These are phyloP conservation scores for Raddia guianensis DNA, from an alignment of 176 grass and related monocot species.

Conservation along the genomic window DNA sequence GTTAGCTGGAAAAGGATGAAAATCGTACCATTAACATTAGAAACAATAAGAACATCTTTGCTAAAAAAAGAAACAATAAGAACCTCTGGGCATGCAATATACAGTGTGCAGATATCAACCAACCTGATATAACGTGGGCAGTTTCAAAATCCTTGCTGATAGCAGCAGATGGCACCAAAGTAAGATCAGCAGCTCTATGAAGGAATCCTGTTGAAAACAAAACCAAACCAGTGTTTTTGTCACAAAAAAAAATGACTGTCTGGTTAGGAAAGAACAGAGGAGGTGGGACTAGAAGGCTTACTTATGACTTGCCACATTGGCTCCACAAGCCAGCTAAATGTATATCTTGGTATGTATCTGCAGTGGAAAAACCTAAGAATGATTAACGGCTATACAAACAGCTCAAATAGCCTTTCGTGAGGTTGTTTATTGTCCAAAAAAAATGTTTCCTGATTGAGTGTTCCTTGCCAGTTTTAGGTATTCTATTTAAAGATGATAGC, in stretches of 20 bases:
- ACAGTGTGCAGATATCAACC: neutral
- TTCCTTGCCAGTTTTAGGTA: neutral
- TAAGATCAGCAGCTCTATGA: conserved; percentile 88
- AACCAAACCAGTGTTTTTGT: neutral
- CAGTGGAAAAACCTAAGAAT: neutral
- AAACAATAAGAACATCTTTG: neutral
- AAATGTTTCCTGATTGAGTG: neutral
- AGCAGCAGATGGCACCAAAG: conserved; percentile 81
- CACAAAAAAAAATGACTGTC: neutral
- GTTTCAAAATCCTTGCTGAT: conserved; percentile 88
- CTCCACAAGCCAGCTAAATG: conserved; percentile 95
- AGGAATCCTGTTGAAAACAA: conserved; percentile 67
- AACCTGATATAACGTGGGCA: conserved; percentile 80
- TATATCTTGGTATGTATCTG: conserved; percentile 99
- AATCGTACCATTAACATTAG: neutral
- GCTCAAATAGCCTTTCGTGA: neutral
- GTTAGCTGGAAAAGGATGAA: conserved; percentile 51
- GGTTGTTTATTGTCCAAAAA: neutral
- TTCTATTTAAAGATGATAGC: neutral
- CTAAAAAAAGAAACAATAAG: neutral
- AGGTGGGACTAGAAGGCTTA: conserved; percentile 36
- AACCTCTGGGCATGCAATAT: neutral
- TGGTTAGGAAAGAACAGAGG: conserved; percentile 11
- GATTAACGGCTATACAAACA: neutral
- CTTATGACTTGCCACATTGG: conserved; percentile 98